Conservation (phyloP, 2,329 filamentous ascomycete species). For the Sporothrix protearum region DNA sequence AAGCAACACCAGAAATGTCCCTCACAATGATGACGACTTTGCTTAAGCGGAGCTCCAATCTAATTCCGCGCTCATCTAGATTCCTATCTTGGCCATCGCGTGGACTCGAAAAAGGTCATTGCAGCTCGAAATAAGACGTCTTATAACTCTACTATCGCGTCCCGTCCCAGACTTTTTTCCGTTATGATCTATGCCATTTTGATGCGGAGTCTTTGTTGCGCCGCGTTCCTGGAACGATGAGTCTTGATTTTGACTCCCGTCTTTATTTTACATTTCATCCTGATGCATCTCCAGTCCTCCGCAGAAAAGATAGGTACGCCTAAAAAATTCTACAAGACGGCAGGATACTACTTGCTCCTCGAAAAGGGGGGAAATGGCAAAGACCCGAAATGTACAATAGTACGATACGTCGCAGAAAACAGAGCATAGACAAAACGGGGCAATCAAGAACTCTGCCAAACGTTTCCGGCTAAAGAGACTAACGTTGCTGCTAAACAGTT, state of each 20-base stretch:
- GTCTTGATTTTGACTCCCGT: not conserved
- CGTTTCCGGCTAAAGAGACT: not conserved
- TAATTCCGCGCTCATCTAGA: not conserved
- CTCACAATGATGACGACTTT: not conserved
- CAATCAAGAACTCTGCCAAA: not conserved
- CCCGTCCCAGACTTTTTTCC: no score
- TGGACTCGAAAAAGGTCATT: not conserved
- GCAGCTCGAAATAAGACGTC: not conserved
- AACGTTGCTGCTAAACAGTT: not conserved
- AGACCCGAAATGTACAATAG: not conserved
- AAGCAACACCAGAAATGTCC: not conserved
- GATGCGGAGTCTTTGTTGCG: not conserved
- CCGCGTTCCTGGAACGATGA: conserved; percentile 5
- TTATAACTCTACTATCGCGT: no score
- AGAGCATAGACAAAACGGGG: not conserved
- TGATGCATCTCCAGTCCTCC: not conserved
- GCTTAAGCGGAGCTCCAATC: not conserved
- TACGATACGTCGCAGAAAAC: not conserved
- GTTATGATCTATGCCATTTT: not conserved
- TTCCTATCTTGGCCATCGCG: not conserved
- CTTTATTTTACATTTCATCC: not conserved
- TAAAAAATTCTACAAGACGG: not conserved
- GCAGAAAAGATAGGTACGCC: not conserved
- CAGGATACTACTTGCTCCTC: not conserved
- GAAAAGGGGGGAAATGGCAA: not conserved